phyloP scores from a whole-genome alignment of 2,329 filamentous ascomycete species.

The Didymella exigua region DNA sequence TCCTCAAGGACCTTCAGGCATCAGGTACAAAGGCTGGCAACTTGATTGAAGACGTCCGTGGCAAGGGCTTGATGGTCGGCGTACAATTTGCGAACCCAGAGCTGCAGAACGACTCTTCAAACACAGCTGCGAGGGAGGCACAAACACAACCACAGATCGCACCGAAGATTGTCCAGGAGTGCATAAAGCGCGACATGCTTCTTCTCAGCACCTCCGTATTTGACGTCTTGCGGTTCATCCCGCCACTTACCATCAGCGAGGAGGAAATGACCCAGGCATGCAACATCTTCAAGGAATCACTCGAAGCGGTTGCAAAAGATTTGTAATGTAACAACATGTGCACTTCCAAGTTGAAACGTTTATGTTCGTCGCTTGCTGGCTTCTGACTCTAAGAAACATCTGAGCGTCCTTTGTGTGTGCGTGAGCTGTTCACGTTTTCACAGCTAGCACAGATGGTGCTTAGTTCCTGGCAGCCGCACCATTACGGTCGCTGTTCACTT shows the following conservation, averaged over 20 bases:
- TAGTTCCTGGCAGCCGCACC: too few species aligned
- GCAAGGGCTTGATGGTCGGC: conserved; percentile 37
- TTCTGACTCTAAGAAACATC: not conserved
- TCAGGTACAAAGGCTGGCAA: conserved; percentile 34
- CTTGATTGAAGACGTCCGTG: conserved; percentile 37
- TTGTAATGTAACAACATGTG: conserved; percentile 16
- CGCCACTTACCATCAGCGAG: conserved; percentile 36
- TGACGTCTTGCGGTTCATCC: conserved; percentile 38
- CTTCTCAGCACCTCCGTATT: conserved; percentile 40
- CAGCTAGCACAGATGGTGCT: too few species aligned
- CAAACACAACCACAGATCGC: conserved; percentile 31
- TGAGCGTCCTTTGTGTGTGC: not conserved
- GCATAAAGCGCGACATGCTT: conserved; percentile 38
- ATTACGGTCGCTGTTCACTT: too few species aligned
- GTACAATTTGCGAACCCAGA: conserved; percentile 32
- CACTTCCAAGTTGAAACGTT: conserved; percentile 1
- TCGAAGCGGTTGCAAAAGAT: conserved; percentile 36
- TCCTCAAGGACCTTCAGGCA: conserved; percentile 30
- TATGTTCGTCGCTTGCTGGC: not conserved
- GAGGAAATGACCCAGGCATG: conserved; percentile 33
- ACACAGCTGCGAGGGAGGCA: conserved; percentile 22
- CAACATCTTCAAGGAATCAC: conserved; percentile 33
- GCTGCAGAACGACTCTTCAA: conserved; percentile 28
- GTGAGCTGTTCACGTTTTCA: not conserved
- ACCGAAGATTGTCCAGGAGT: conserved; percentile 36